Conservation (phyloP, 2,329 filamentous ascomycete species). For the Nannizzia gypsea region DNA sequence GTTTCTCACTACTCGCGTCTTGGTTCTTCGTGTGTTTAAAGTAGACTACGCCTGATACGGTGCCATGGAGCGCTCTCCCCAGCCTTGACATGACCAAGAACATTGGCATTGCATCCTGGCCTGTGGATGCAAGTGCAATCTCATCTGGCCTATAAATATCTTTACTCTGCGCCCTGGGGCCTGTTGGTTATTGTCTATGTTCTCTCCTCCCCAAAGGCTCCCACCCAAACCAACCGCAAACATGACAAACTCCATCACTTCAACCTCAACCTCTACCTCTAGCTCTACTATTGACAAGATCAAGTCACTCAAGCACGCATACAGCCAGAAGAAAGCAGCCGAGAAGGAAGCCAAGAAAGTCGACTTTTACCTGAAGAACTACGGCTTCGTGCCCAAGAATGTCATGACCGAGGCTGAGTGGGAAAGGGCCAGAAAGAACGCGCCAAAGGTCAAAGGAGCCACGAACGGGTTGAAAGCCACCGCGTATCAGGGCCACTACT, state of each 20-base stretch:
- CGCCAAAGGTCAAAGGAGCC: not conserved
- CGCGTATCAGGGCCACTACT: not conserved
- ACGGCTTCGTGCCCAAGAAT: conserved; percentile 6
- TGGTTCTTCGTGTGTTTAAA: too few relatives aligned
- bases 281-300: not conserved
- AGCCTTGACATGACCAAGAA: too few relatives aligned
- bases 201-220: too few relatives aligned
- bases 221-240: not conserved
- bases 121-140: too few relatives aligned
- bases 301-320: not conserved
- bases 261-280: not conserved
- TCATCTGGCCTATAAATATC: too few relatives aligned
- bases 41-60: too few relatives aligned
- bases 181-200: too few relatives aligned
- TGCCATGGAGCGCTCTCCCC: too few relatives aligned
- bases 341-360: not conserved
- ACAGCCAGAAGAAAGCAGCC: not conserved
- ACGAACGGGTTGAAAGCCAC: not conserved
- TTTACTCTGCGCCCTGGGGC: too few relatives aligned
- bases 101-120: too few relatives aligned
- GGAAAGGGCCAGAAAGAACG: not conserved
- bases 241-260: not conserved
- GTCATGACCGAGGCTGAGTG: conserved; percentile 4
- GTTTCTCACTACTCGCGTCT: not conserved
- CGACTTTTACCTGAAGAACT: conserved; percentile 2